Evolutionary conservation across 106 monocot genomes (phyloP).

Genomic region (Apostasia shenzhenica): DNA sequence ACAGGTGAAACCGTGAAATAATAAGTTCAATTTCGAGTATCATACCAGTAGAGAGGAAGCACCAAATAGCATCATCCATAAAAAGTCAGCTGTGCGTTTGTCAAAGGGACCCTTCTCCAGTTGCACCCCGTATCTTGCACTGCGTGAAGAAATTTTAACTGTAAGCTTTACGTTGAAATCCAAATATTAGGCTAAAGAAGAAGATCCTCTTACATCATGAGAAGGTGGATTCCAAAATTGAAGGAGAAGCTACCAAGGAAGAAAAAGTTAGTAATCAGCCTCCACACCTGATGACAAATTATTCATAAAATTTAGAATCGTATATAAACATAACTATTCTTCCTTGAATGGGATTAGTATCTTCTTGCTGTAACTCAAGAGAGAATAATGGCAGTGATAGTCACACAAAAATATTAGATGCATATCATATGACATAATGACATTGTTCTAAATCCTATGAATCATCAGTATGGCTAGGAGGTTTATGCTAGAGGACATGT

Average conservation of each 20-base stretch:
- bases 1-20: too few relatives aligned
- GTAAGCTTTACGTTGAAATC: not conserved
- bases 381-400: not conserved
- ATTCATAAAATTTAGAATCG: not conserved
- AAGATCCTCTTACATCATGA: slow-evolving; percentile 72
- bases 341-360: not conserved
- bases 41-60: slow-evolving; percentile 71
- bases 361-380: not conserved
- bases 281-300: slow-evolving; percentile 55
- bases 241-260: slow-evolving; percentile 87
- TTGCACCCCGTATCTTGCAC: slow-evolving; percentile 88
- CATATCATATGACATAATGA: too few relatives aligned
- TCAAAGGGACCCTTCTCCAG: slow-evolving; percentile 84
- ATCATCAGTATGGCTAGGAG: too few relatives aligned
- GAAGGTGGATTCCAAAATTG: slow-evolving; percentile 95
- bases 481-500: too few relatives aligned
- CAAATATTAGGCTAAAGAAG: not conserved
- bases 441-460: too few relatives aligned
- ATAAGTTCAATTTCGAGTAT: too few relatives aligned
- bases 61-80: slow-evolving; percentile 98
- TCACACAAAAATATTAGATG: not conserved
- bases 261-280: slow-evolving; percentile 82
- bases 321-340: not conserved
- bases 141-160: slow-evolving; percentile 23
- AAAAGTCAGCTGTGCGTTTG: slow-evolving; percentile 75